Base-by-base conservation (phyloP, 2,329 filamentous ascomycete species). In the Trichophyton mentagrophytes region DNA sequence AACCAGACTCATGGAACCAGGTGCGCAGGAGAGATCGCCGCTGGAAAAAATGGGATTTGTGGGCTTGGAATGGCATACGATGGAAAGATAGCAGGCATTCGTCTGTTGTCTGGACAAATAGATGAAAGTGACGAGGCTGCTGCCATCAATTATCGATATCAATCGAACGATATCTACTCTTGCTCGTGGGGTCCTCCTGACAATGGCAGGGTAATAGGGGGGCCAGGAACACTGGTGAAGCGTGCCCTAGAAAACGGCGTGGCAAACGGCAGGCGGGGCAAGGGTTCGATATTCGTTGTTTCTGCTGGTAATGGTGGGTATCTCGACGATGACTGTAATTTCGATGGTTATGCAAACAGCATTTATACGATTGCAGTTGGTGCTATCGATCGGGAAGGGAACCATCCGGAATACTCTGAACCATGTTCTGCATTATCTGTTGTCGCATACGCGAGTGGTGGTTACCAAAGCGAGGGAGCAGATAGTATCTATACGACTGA, bases 351-450 rank as follows among this genome's bases (percentile, higher is more conserved):
- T 75, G 99, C 93, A 63, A 99, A 99, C 78, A 96, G 91, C 71
- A 99, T 99, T 68, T 99, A 97, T 80, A 96, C 90, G 72, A 93
- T 99, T 67, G 96, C 91, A 0, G 90, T 99, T n/a, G 93, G 93
- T 40, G 92, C 92, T 40, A 87, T 99, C 64, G 91, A 96, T 71
- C 82, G 89, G 62, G 85, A 87, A 66, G 91, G 92, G 42, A 75
- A 82, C 17, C 92, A 97, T 70, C 91, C 93, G 0, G 93, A 92
- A 72, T 99, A 99, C 74, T 96, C 92, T 0, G 27, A 30, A 30
- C 27, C 27, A 7, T 30, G 27, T 30, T 30, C 27, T 30, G 27
- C 27, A 7, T 30, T 30, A 30, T 30, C 27, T 30, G 27, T 30
- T 30, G 27, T 30, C 6, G 27, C 27, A 30, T 30, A 30, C 27